Evolutionary conservation across 345 rosid species (phyloP).

Genomic region (Capsella bursapastoris): DNA sequence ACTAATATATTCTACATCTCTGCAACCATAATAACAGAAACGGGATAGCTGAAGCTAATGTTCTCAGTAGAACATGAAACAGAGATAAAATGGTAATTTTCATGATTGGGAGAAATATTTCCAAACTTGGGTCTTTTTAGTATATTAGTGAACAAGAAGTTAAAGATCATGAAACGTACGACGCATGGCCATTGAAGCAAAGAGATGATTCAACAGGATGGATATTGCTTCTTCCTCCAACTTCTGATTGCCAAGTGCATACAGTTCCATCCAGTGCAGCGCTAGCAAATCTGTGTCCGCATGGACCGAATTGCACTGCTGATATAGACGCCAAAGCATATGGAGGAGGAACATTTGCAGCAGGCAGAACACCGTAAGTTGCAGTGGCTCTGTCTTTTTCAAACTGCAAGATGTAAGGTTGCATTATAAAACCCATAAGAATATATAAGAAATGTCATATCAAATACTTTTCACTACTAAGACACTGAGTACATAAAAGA

Average conservation of each 20-base stretch:
- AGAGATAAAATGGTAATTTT: not conserved
- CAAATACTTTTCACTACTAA: constrained; percentile 1
- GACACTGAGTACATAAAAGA: not conserved
- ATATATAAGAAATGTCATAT: constrained; percentile 10
- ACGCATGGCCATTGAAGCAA: constrained; percentile 83
- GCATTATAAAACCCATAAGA: constrained; percentile 38
- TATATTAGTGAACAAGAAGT: not conserved
- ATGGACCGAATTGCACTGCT: constrained; percentile 80
- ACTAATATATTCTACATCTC: constrained; percentile 84
- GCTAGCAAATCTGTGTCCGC: constrained; percentile 88
- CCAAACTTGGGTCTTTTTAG: constrained; percentile 6
- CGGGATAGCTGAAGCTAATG: not conserved
- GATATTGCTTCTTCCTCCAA: constrained; percentile 87
- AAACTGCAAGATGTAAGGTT: constrained; percentile 60
- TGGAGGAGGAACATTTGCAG: constrained; percentile 85
- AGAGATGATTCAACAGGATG: constrained; percentile 85
- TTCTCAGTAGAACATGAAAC: not conserved
- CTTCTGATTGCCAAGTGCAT: constrained; percentile 94
- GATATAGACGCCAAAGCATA: constrained; percentile 89
- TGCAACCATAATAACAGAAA: constrained; percentile 48
- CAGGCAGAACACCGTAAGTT: constrained; percentile 91
- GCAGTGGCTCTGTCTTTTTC: constrained; percentile 81
- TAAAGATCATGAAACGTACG: constrained; percentile 57
- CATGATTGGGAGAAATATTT: constrained; percentile 6
- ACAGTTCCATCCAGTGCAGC: constrained; percentile 92